phyloP scores from a whole-genome alignment of 305 asterid genomes.

The Solanum aculeatissimum region DNA sequence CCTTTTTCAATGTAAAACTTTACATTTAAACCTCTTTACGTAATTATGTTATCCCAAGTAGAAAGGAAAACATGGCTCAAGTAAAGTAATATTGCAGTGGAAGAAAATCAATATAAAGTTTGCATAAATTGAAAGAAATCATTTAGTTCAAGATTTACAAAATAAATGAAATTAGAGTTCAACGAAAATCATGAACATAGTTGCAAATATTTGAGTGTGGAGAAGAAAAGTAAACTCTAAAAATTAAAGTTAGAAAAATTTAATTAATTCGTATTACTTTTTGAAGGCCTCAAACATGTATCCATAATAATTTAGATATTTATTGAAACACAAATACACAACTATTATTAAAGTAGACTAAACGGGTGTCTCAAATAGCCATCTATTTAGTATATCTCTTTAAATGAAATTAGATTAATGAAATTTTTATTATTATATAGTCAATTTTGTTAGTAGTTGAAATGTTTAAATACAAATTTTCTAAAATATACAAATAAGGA shows the following conservation, averaged over 20 bases:
- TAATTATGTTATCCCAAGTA: neutral
- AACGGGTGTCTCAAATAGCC: neutral
- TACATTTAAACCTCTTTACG: neutral
- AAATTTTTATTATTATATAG: neutral
- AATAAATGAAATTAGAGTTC: neutral
- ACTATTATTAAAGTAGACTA: neutral
- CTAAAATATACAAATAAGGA: neutral
- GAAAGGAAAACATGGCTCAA: neutral
- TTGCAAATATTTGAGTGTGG: neutral
- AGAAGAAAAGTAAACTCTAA: neutral
- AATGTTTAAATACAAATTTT: neutral
- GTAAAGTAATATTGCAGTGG: neutral
- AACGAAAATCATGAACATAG: neutral
- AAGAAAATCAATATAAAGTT: neutral
- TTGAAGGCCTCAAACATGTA: neutral
- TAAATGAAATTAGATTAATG: neutral
- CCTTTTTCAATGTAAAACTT: neutral
- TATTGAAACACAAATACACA: neutral
- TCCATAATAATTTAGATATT: neutral
- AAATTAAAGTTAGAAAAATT: neutral
- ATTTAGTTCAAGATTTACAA: neutral
- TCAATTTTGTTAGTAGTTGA: neutral
- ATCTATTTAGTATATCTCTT: neutral
- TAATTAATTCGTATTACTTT: neutral
- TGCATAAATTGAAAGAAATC: neutral